Conservation (phyloP, 352 stramenopile genomes). For the Phytophthora boehmeriae region DNA sequence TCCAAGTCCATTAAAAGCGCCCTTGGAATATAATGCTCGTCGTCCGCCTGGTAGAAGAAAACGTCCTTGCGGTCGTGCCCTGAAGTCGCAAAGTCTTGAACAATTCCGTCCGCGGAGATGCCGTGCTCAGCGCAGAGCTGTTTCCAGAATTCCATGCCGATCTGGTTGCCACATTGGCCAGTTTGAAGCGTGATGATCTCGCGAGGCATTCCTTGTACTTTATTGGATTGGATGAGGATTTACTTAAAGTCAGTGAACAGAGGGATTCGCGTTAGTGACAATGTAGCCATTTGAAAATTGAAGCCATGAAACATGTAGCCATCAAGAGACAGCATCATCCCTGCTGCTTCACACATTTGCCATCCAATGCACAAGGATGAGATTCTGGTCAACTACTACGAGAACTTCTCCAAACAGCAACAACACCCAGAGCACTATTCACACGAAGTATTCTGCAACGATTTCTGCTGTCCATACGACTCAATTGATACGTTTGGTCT, state of each 20-base stretch:
- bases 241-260: too few relatives aligned
- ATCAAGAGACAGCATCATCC: too few relatives aligned
- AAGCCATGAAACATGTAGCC: too few relatives aligned
- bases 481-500: neutral
- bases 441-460: too few relatives aligned
- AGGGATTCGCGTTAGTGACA: too few relatives aligned
- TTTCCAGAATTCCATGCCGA: conserved; percentile 99
- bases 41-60: conserved; percentile 99
- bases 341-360: too few relatives aligned
- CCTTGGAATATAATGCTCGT: conserved; percentile 98
- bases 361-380: too few relatives aligned
- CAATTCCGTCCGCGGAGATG: conserved; percentile 96
- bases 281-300: too few relatives aligned
- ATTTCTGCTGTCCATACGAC: neutral
- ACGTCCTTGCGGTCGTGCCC: conserved; percentile 99
- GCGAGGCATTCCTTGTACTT: conserved; percentile 83
- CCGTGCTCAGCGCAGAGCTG: conserved; percentile 99
- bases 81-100: conserved; percentile 93
- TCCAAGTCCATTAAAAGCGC: conserved; percentile 99
- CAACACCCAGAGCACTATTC: too few relatives aligned
- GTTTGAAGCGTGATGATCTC: conserved; percentile 99
- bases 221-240: neutral
- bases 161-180: conserved; percentile 99
- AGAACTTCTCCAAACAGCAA: too few relatives aligned
- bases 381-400: too few relatives aligned